Conservation (phyloP, 2,329 filamentous ascomycete species). For the Neoarthrinium moseri region DNA sequence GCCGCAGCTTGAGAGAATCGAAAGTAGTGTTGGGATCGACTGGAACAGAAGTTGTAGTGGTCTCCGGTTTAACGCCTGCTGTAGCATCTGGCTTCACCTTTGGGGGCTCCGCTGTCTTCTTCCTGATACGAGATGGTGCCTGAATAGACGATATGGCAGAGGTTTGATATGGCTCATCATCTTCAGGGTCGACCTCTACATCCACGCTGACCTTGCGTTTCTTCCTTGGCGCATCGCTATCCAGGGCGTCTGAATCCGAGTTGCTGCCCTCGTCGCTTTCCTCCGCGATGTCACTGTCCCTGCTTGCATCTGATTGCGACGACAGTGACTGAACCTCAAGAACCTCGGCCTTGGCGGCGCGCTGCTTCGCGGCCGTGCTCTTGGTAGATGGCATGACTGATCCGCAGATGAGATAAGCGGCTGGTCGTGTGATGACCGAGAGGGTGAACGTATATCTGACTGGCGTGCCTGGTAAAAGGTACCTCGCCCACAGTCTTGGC, state of each 20-base stretch:
- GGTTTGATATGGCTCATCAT: conserved; percentile 30
- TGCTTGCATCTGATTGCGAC: conserved; percentile 6
- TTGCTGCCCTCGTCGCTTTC: conserved; percentile 15
- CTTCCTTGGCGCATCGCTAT: conserved; percentile 35
- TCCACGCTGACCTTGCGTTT: conserved; percentile 27
- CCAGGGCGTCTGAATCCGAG: conserved; percentile 47
- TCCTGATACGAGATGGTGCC: conserved; percentile 53
- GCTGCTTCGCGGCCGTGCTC: conserved; percentile 2
- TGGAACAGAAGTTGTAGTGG: conserved; percentile 37
- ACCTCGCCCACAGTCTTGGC: no score
- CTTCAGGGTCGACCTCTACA: conserved; percentile 28
- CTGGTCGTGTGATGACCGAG: no score
- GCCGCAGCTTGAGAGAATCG: conserved; percentile 68
- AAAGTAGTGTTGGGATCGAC: conserved; percentile 64
- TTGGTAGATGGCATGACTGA: conserved; percentile 5
- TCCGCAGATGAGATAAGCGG: no score
- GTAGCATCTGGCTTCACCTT: no score
- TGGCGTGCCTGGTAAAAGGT: no score
- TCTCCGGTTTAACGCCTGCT: conserved; percentile 13
- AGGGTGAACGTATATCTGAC: no score
- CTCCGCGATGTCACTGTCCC: background rate
- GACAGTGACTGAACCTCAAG: conserved; percentile 18
- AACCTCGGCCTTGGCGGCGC: conserved; percentile 19
- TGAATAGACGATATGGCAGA: conserved; percentile 42
- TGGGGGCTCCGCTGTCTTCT: conserved; percentile 23